Base-by-base conservation (phyloP, 768 basidiomycete genomes). In the Trametes coccinea region DNA sequence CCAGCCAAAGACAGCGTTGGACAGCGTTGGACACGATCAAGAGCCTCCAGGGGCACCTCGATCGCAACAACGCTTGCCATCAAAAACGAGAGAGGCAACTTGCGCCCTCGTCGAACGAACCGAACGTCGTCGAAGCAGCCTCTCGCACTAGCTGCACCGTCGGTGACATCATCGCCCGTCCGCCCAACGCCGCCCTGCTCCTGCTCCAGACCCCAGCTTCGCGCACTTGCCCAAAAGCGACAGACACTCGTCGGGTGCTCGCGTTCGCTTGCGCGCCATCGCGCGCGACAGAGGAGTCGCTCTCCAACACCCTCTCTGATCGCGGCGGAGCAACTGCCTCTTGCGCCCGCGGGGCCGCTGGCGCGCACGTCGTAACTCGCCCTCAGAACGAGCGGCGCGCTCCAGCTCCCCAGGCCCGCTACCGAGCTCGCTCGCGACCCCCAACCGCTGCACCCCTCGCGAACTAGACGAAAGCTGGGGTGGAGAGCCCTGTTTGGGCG, bases 301-400 rank as follows among this genome's bases (percentile, higher is more conserved):
- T 56, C 53, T 53, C 53, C 53, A 53, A 43, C 53, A 17, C 53
- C 53, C 40, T 53, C 29, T 53, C 53, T 43, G 53, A 53, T 44
- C 53, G 41, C 27, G 50, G 41, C 29, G 52, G 52, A 53, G 52
- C 34, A 41, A 11, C 2, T 9, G 47, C 22, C 48, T 49, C 48
- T 11, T 22, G 48, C 8, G 13, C 48, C 13, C 11, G 48, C 30
- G 48, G 48, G 13, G 48, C 34, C 34, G 31, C 17, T 17, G 16
- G 37, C 39, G n/a, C 51, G 14, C 37, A 31, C 34, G 34, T 9
- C 13, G 37, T 34, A 27, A 9, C 37, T 37, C 34, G 34, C 5
- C 11, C 6, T 5, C 6, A 37, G 34, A 22, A 41, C 51, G 17
- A 39, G 30, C 9, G 7, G 10, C 22, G 37, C 27, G 29, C 11